phyloP scores from a whole-genome alignment of 1,284 basidiomycete genomes.

The Malassezia dermatis region DNA sequence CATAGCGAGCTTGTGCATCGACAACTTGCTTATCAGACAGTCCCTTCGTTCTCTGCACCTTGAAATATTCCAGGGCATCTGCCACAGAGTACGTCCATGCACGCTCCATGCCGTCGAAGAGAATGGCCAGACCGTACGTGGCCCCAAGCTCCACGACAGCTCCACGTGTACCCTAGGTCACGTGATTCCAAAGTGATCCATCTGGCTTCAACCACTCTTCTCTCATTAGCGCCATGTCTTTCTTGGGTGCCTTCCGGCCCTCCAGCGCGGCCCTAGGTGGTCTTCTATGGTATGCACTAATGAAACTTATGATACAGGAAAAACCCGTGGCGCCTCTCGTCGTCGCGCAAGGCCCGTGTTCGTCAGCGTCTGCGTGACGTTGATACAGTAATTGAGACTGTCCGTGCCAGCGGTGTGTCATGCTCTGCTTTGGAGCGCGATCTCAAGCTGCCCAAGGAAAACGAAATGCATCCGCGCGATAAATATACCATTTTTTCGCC shows the following conservation, averaged over 20 bases:
- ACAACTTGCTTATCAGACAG: conserved; percentile 32
- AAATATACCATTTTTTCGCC: conserved; percentile 89
- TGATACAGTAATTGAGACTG: conserved; percentile 80
- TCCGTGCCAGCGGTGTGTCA: conserved; percentile 67
- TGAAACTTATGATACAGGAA: conserved; percentile 58
- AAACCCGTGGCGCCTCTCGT: conserved; percentile 80
- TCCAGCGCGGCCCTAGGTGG: conserved; percentile 60
- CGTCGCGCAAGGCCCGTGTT: conserved; percentile 80
- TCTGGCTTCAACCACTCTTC: background rate
- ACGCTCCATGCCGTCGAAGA: conserved; percentile 25
- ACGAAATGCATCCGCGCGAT: conserved; percentile 75
- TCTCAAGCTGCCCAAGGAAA: conserved; percentile 70
- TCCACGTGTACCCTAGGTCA: background rate
- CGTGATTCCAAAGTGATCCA: background rate
- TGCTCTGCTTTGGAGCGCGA: conserved; percentile 65
- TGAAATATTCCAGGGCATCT: conserved; percentile 27
- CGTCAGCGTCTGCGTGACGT: conserved; percentile 79
- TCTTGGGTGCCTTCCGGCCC: conserved; percentile 56
- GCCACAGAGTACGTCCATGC: conserved; percentile 41
- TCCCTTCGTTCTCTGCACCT: conserved; percentile 30
- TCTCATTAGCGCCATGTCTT: conserved; percentile 22
- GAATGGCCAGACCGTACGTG: background rate
- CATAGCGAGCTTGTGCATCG: conserved; percentile 23
- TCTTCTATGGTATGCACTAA: conserved; percentile 60
- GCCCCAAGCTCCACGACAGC: background rate